These are phyloP conservation scores for Aureobasidium sp. DNA, from an alignment of 2,329 filamentous ascomycete species.

Conservation along the genomic window DNA sequence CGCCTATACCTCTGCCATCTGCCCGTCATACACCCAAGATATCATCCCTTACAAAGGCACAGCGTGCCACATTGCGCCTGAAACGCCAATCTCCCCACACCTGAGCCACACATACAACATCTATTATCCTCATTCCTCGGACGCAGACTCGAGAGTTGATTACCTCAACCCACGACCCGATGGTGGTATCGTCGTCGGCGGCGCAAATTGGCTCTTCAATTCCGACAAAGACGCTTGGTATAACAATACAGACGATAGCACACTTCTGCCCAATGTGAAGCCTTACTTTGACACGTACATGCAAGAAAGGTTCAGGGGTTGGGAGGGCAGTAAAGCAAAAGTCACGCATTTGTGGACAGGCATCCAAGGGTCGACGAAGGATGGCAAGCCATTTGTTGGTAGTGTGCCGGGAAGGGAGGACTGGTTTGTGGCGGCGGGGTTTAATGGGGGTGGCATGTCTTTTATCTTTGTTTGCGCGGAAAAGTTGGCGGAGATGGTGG, in stretches of 20 bases:
- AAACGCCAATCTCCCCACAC: conserved; percentile 20
- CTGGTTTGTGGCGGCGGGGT: conserved; percentile 52
- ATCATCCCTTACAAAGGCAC: conserved; percentile 31
- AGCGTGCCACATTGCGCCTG: conserved; percentile 21
- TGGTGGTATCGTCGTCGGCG: conserved; percentile 56
- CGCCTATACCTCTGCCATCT: conserved; percentile 29
- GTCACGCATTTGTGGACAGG: conserved; percentile 35
- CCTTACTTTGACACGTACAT: conserved; percentile 41
- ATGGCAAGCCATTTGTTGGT: conserved; percentile 43
- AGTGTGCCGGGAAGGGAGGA: conserved; percentile 36
- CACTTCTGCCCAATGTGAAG: conserved; percentile 44
- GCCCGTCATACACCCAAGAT: conserved; percentile 27
- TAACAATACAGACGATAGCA: conserved; percentile 51
- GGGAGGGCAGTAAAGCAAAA: conserved; percentile 28
- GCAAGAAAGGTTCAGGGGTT: conserved; percentile 45
- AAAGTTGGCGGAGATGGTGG: conserved; percentile 50
- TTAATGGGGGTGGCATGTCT: conserved; percentile 52
- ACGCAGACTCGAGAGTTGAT: conserved; percentile 27
- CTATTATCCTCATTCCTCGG: conserved; percentile 52
- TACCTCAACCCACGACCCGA: conserved; percentile 40
- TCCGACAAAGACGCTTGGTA: conserved; percentile 42
- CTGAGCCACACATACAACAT: conserved; percentile 47
- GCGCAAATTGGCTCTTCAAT: conserved; percentile 42
- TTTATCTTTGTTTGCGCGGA: conserved; percentile 45
- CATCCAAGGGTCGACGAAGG: conserved; percentile 47